phyloP scores from a whole-genome alignment of 2,329 filamentous ascomycete genomes.

The Trichoderma citrinoviride region DNA sequence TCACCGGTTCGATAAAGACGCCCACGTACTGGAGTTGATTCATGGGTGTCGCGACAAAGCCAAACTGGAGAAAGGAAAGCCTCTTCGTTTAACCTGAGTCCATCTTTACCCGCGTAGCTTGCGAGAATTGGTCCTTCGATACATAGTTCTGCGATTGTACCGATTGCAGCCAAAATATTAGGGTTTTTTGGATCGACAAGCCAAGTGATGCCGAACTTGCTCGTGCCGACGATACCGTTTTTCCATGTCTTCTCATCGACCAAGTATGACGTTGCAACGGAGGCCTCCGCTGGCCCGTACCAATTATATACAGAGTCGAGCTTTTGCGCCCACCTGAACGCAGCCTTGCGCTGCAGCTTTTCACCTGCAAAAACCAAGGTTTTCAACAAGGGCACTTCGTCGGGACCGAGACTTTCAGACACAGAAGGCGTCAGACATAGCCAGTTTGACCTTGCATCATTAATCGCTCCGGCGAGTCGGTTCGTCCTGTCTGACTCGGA shows the following conservation, averaged over 20 bases:
- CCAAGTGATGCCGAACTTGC: not conserved
- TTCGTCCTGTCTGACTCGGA: conserved; percentile 4
- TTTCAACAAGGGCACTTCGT: not conserved
- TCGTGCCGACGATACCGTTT: not conserved
- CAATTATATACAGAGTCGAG: conserved; percentile 2
- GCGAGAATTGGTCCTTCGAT: conserved; percentile 12
- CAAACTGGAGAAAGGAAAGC: not conserved
- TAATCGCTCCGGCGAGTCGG: not conserved
- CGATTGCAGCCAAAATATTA: not conserved
- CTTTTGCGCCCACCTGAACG: not conserved
- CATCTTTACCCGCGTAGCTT: not conserved
- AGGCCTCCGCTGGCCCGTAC: conserved; percentile 13
- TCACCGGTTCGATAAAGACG: conserved; percentile 13
- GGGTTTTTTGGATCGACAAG: not conserved
- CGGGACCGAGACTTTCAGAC: not conserved
- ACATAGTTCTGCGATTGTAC: conserved; percentile 2
- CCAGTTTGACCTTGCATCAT: not conserved
- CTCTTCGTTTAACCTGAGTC: not conserved
- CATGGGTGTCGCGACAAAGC: not conserved
- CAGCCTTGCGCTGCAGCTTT: not conserved
- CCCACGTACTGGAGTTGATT: not conserved
- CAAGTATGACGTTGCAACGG: not conserved
- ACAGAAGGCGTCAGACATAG: conserved; percentile 10
- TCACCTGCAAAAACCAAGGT: conserved; percentile 6
- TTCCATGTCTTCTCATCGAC: not conserved